A percentile compares a stretch with the other conserved stretches of the same genome.
Evolutionary conservation across 306 rosid genomes (phyloP).

Genomic region (Heteromeles arbutifolia): DNA sequence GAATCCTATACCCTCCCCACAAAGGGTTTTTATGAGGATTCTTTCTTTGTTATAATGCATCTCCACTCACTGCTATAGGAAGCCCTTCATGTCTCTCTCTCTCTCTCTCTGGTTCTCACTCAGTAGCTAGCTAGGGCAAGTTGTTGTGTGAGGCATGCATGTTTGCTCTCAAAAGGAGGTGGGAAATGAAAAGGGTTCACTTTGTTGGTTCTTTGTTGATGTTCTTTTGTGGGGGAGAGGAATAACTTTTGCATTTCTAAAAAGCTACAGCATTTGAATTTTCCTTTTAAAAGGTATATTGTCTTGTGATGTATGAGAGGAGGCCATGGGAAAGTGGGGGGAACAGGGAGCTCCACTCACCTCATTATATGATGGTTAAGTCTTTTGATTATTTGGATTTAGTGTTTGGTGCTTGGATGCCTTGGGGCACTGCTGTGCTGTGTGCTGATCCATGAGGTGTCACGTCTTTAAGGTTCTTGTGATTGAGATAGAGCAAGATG

Average conservation of each 20-base stretch:
- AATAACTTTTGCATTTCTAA: slow-evolving; percentile 67
- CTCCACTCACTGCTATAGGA: slow-evolving; percentile 54
- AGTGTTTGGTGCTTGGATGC: slow-evolving; percentile 11
- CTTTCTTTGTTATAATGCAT: slow-evolving; percentile 38
- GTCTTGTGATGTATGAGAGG: background rate
- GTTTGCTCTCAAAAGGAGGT: slow-evolving; percentile 63
- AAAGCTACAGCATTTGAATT: slow-evolving; percentile 41
- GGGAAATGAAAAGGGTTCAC: slow-evolving; percentile 58
- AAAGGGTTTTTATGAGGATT: slow-evolving; percentile 51
- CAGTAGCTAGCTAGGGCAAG: slow-evolving; percentile 1
- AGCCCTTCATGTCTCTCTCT: slow-evolving; percentile 19
- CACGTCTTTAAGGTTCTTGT: background rate
- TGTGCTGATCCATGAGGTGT: background rate
- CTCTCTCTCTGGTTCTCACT: slow-evolving; percentile 18
- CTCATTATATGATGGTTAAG: background rate
- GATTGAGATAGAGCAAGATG: background rate
- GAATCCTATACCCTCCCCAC: slow-evolving; percentile 68
- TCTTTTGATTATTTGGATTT: slow-evolving; percentile 5
- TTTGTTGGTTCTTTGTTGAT: slow-evolving; percentile 57
- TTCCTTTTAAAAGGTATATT: slow-evolving; percentile 2
- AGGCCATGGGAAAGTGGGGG: background rate
- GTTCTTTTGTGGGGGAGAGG: slow-evolving; percentile 86
- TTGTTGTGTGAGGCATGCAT: slow-evolving; percentile 39
- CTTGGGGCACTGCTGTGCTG: background rate
- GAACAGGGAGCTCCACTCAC: slow-evolving; percentile 20